Conservation (phyloP, 805 yeast species). For the Ascoidea rubescens region DNA sequence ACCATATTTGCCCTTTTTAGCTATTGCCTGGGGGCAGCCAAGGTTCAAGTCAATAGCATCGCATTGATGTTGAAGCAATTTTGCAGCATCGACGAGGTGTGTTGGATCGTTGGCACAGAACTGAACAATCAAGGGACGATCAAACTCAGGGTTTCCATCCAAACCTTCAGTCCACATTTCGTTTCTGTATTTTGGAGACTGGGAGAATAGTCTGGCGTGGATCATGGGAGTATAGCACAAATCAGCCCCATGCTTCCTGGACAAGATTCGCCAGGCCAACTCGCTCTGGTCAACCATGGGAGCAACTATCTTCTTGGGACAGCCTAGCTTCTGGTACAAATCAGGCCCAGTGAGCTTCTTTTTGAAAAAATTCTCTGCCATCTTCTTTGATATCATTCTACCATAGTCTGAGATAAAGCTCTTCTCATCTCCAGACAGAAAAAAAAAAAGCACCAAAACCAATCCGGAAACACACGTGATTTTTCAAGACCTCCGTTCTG, state of each 20-base stretch:
- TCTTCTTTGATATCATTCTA: neutral
- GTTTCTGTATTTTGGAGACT: slow-evolving; percentile 63
- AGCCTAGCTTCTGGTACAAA: slow-evolving; percentile 53
- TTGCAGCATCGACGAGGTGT: slow-evolving; percentile 67
- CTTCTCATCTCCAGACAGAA: too few species aligned
- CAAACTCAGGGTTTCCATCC: slow-evolving; percentile 60
- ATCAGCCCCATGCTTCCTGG: slow-evolving; percentile 84
- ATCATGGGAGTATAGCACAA: slow-evolving; percentile 95
- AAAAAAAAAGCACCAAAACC: too few species aligned
- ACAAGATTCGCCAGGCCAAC: slow-evolving; percentile 84
- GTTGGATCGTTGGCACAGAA: slow-evolving; percentile 96
- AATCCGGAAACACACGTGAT: too few species aligned
- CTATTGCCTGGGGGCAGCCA: slow-evolving; percentile 98
- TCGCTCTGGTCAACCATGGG: slow-evolving; percentile 99
- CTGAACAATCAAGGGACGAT: slow-evolving; percentile 85
- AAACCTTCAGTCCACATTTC: slow-evolving; percentile 52
- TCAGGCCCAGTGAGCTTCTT: slow-evolving; percentile 49
- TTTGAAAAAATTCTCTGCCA: slow-evolving; percentile 9
- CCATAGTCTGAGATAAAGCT: too few species aligned
- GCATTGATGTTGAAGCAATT: slow-evolving; percentile 63
- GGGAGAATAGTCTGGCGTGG: slow-evolving; percentile 83
- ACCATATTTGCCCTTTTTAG: slow-evolving; percentile 89
- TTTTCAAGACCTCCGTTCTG: too few species aligned
- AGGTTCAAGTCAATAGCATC: slow-evolving; percentile 93
- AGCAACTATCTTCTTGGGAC: slow-evolving; percentile 79